phyloP scores from a whole-genome alignment of 1,139 yeast genomes.

The Diutina neorugosa region DNA sequence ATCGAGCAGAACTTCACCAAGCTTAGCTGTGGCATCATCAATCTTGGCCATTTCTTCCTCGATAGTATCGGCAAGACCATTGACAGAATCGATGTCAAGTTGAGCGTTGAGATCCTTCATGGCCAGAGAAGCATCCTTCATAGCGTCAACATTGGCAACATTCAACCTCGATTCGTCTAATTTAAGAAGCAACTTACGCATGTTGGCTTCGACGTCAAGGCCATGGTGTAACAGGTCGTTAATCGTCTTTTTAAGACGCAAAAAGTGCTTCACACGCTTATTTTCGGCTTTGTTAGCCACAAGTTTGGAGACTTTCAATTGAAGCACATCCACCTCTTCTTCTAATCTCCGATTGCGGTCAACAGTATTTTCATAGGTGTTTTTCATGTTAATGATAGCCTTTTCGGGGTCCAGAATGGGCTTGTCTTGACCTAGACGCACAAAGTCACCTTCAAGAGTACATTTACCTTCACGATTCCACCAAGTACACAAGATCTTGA shows the following conservation, averaged over 20 bases:
- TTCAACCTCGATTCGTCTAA: not conserved
- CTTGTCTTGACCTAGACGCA: not conserved
- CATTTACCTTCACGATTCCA: not conserved
- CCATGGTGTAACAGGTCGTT: not conserved
- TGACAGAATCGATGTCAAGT: not conserved
- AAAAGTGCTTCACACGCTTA: not conserved
- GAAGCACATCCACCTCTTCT: not conserved
- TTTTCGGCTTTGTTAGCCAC: not conserved
- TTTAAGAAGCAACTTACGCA: not conserved
- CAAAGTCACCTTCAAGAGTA: not conserved
- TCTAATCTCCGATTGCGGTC: not conserved
- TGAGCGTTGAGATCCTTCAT: conserved; percentile 1
- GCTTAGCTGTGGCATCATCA: not conserved
- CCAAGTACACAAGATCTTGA: not conserved
- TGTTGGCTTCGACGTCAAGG: not conserved
- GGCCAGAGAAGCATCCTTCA: not conserved
- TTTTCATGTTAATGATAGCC: not conserved
- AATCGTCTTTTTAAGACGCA: not conserved
- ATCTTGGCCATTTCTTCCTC: not conserved
- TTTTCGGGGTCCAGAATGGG: not conserved
- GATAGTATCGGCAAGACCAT: not conserved
- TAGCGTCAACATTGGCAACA: not conserved
- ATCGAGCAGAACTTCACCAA: not conserved
- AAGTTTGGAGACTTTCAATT: not conserved
- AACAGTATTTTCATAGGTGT: not conserved